Percentiles rank a stretch among this genome's conserved stretches.
Evolutionary conservation across 129 eudicot genomes (phyloP).

Genomic region (Centella asiatica): DNA sequence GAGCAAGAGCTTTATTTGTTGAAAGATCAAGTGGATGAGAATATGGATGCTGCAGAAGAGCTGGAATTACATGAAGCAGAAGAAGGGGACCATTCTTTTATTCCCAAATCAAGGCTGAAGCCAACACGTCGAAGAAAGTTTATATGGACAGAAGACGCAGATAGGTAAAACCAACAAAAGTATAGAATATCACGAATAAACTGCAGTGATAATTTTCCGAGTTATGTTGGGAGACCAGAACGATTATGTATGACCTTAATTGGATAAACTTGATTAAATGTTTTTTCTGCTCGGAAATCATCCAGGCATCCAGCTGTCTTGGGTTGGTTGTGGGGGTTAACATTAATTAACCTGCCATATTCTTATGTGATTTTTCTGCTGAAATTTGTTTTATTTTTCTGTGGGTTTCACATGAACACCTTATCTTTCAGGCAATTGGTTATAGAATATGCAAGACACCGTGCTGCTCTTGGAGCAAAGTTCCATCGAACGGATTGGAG

Average conservation of each 20-base stretch:
- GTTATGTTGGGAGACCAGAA: background rate
- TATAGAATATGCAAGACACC: constrained; percentile 63
- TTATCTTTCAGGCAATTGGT: constrained; percentile 54
- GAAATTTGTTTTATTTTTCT: too few species aligned
- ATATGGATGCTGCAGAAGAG: constrained; percentile 31
- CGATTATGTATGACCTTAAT: background rate
- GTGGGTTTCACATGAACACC: constrained; percentile 3
- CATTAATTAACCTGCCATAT: too few species aligned
- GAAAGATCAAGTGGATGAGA: constrained; percentile 24
- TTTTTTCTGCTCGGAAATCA: background rate
- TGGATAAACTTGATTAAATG: background rate
- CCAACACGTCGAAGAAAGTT: constrained; percentile 46
- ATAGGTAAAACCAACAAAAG: constrained; percentile 39
- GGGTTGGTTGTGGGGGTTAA: too few species aligned
- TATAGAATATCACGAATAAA: background rate
- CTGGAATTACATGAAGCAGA: constrained; percentile 32
- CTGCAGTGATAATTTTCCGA: background rate
- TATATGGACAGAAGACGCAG: constrained; percentile 70
- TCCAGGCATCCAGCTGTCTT: too few species aligned
- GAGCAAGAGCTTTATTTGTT: constrained; percentile 21
- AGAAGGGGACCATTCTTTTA: constrained; percentile 26
- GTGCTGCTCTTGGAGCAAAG: constrained; percentile 73
- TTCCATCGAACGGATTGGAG: constrained; percentile 68
- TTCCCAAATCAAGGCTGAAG: constrained; percentile 48
- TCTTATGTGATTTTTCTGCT: too few species aligned